phyloP scores from a whole-genome alignment of 441 rosid species.

The Codiaeum variegatum region DNA sequence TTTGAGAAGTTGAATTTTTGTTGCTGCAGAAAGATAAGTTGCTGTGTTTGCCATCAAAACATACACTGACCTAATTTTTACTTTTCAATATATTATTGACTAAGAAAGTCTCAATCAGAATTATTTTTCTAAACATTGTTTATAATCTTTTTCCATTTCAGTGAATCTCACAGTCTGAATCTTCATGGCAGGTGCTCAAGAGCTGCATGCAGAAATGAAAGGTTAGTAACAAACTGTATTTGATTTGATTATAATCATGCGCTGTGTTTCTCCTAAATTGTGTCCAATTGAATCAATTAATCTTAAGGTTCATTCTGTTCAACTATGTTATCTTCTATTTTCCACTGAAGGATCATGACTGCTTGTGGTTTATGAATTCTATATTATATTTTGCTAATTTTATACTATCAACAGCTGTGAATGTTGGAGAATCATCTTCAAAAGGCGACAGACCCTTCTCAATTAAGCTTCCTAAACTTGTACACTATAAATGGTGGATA shows the following conservation, averaged over 20 bases:
- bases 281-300: not conserved
- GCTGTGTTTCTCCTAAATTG: too few species aligned
- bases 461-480: constrained; percentile 15
- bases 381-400: not conserved
- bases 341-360: not conserved
- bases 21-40: too few species aligned
- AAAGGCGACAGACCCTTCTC: not conserved
- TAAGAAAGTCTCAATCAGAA: not conserved
- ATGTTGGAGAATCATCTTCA: constrained; percentile 16
- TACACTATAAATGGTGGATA: constrained; percentile 44
- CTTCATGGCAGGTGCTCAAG: constrained; percentile 14
- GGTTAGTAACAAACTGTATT: constrained; percentile 6
- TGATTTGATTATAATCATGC: too few species aligned
- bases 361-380: not conserved
- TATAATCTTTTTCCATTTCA: not conserved
- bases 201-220: constrained; percentile 5
- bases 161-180: not conserved
- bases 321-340: not conserved
- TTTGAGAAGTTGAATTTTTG: not conserved
- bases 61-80: not conserved
- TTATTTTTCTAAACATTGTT: not conserved
- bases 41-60: not conserved
- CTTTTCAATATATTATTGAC: not conserved
- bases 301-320: not conserved
- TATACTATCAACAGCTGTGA: too few species aligned